Percentiles rank a stretch among this genome's conserved stretches.
Conservation (phyloP, 306 rosid genomes). For the Dryas octopetala region DNA sequence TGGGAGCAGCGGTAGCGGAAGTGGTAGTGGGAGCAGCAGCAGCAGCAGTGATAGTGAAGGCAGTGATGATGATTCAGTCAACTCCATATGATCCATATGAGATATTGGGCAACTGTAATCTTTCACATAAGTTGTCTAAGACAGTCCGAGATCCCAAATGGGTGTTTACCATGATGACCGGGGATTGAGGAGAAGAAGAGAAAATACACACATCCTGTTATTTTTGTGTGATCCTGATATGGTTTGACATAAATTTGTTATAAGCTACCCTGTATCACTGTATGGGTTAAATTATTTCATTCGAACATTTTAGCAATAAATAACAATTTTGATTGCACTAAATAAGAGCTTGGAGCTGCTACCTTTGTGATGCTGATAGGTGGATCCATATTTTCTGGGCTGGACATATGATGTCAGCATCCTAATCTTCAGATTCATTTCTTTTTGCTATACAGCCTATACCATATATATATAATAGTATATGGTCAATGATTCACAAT, state of each 20-base stretch:
- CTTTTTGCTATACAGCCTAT: neutral
- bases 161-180: constrained; percentile 8
- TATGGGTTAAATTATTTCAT: neutral
- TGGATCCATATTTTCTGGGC: too few species aligned
- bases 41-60: constrained; percentile 80
- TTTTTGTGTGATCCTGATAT: neutral
- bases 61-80: constrained; percentile 82
- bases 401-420: neutral
- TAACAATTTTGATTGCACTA: neutral
- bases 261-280: neutral
- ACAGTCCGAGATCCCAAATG: neutral
- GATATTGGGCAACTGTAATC: constrained; percentile 7
- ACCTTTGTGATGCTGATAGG: neutral
- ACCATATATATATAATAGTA: neutral
- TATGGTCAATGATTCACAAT: neutral
- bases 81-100: constrained; percentile 77
- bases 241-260: neutral
- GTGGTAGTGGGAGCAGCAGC: constrained; percentile 54
- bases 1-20: constrained; percentile 50
- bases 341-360: constrained; percentile 1
- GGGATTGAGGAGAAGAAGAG: neutral
- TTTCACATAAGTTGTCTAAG: constrained; percentile 7
- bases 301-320: neutral
- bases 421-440: neutral
- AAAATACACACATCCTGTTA: neutral